Evolutionary conservation across 257 asterid genomes (phyloP).

Genomic region (Dorcoceras hygrometricum): DNA sequence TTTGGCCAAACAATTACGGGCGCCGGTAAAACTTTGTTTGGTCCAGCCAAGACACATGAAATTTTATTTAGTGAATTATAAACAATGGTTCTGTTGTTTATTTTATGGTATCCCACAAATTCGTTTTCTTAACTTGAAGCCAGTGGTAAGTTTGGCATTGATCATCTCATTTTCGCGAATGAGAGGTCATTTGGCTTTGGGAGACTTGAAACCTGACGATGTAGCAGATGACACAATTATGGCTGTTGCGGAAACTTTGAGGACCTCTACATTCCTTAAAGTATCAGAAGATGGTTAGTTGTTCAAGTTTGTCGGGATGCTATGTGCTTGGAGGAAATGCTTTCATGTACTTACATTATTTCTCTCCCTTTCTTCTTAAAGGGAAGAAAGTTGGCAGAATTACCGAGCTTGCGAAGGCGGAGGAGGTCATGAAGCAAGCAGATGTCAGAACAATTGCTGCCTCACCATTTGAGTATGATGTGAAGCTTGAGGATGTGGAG

Average conservation of each 20-base stretch:
- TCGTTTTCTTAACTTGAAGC: conserved; percentile 51
- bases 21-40: neutral
- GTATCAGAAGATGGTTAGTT: conserved; percentile 86
- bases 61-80: neutral
- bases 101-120: neutral
- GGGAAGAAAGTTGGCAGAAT: conserved; percentile 80
- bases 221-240: conserved; percentile 60
- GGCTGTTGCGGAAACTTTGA: conserved; percentile 74
- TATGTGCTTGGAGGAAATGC: neutral
- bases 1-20: neutral
- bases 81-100: neutral
- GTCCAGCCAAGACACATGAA: neutral
- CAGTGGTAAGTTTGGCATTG: conserved; percentile 85
- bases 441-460: conserved; percentile 83
- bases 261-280: conserved; percentile 68
- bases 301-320: neutral
- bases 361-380: conserved; percentile 21
- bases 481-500: conserved; percentile 77
- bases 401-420: conserved; percentile 68
- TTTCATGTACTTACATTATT: conserved; percentile 12
- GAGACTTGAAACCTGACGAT: conserved; percentile 72
- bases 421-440: conserved; percentile 76
- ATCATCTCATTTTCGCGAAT: conserved; percentile 79
- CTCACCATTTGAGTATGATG: conserved; percentile 73
- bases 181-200: conserved; percentile 73